Evolutionary conservation across 768 basidiomycete species (phyloP).

Genomic region (Mycena venus): DNA sequence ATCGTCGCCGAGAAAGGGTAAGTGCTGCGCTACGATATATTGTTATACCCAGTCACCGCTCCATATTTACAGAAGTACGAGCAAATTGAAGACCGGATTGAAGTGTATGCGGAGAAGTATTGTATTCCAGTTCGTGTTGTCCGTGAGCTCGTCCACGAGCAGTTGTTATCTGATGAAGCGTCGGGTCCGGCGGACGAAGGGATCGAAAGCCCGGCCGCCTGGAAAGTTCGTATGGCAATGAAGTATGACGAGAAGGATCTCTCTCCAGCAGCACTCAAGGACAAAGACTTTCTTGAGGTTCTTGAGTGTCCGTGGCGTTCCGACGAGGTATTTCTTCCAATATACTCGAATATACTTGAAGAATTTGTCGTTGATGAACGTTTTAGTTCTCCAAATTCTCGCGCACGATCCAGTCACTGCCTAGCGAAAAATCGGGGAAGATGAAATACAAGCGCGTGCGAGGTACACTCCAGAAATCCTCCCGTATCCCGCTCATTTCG

Average conservation of each 20-base stretch:
- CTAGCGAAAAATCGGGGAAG: background rate
- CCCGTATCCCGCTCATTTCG: background rate
- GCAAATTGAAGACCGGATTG: background rate
- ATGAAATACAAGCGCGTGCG: background rate
- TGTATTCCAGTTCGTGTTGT: background rate
- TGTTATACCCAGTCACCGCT: background rate
- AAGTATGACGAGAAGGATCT: background rate
- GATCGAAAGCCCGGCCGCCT: background rate
- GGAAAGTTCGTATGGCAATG: background rate
- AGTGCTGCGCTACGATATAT: background rate
- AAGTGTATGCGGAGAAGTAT: background rate
- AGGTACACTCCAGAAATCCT: background rate
- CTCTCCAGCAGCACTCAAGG: background rate
- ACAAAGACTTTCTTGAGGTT: background rate
- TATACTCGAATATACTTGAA: background rate
- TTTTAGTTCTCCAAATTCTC: background rate
- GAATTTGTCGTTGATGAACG: background rate
- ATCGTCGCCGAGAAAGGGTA: background rate
- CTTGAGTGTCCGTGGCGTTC: background rate
- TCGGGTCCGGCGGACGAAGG: background rate
- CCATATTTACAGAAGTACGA: background rate
- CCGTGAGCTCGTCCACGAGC: background rate
- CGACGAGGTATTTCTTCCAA: background rate
- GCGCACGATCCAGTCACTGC: background rate
- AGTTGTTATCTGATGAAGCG: background rate